A percentile compares a stretch with the other conserved stretches of the same genome.
phyloP scores from a whole-genome alignment of 1,284 basidiomycete genomes.

The Ustilago shanxiensis region DNA sequence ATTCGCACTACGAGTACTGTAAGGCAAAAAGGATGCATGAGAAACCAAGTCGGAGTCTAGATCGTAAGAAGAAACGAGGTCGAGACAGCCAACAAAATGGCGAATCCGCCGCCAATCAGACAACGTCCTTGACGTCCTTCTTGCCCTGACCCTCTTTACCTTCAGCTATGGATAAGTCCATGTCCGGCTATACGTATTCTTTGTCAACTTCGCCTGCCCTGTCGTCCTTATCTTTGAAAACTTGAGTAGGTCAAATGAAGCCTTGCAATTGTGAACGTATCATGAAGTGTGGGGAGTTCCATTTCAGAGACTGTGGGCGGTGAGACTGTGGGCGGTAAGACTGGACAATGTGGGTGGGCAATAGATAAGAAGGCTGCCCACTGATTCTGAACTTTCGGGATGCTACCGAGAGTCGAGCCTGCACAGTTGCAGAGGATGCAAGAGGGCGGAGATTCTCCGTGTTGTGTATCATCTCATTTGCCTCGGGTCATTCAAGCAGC shows the following conservation, averaged over 20 bases:
- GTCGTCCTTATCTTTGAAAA: neutral
- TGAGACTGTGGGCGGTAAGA: too few species aligned
- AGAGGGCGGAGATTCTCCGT: neutral
- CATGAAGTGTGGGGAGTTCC: too few species aligned
- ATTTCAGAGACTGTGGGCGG: too few species aligned
- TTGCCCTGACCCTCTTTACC: neutral
- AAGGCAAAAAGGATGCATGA: constrained; percentile 1
- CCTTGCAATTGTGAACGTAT: too few species aligned
- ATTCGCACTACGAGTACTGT: too few species aligned
- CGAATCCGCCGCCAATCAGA: constrained; percentile 26
- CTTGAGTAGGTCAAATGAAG: neutral
- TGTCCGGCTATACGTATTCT: too few species aligned
- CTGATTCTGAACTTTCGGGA: neutral
- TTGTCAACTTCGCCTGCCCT: too few species aligned
- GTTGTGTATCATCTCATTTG: neutral
- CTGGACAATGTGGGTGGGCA: too few species aligned
- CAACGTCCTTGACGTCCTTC: neutral
- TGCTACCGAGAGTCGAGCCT: neutral
- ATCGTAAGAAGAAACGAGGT: constrained; percentile 14
- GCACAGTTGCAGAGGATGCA: neutral
- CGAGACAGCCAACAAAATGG: constrained; percentile 7
- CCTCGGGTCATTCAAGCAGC: neutral
- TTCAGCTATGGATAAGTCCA: neutral
- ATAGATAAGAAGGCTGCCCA: too few species aligned
- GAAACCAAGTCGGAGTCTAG: constrained; percentile 20